Evolutionary conservation across 768 basidiomycete species (phyloP), one percentile per base, ranked within the genome.

Genomic region (Serendipita sp.): DNA sequence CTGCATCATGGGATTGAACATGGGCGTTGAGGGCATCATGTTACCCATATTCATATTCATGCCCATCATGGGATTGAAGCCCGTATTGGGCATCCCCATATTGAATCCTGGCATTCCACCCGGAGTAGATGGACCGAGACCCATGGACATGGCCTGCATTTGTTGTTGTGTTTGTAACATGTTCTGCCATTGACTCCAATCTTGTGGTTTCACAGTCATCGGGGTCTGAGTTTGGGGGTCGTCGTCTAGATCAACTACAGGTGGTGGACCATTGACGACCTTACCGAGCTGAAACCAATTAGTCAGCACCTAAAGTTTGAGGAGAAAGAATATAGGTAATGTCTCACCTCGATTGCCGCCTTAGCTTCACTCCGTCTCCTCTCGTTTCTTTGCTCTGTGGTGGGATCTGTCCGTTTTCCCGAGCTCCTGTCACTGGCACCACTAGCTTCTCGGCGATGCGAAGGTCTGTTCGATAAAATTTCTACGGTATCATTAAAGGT

Each of bases 331-430:
- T 41, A 51, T 28, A 68, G 24, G 24, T 24, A 24, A 24, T 60
- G 38, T 74, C 81, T n/a, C 63, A 92, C 90, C 83, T 92, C 88
- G 71, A 91, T 87, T 37, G 90, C 87, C 71, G 88, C 87, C 73
- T 81, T 86, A n/a, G 91, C 89, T 71, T 92, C 90, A 69, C 79
- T 81, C 68, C 90, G 78, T 72, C 91, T 78, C 70, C 91, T 78
- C 71, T 90, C 87, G 67, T 78, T 81, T 72, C 88, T 80, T 72
- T 79, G 79, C 68, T 78, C 76, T 72, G 88, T 81, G 24, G 77
- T 75, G 10, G 73, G 69, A 41, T 58, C 56, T 5, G 48, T 68
- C 56, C 16, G 74, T 13, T 37, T 64, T 68, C 62, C 66, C 73
- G 65, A 65, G 68, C 63, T 71, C 70, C 67, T 70, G 66, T 53